phyloP scores from a whole-genome alignment of 1,139 yeast genomes.

The Saccharomyces hybrid region DNA sequence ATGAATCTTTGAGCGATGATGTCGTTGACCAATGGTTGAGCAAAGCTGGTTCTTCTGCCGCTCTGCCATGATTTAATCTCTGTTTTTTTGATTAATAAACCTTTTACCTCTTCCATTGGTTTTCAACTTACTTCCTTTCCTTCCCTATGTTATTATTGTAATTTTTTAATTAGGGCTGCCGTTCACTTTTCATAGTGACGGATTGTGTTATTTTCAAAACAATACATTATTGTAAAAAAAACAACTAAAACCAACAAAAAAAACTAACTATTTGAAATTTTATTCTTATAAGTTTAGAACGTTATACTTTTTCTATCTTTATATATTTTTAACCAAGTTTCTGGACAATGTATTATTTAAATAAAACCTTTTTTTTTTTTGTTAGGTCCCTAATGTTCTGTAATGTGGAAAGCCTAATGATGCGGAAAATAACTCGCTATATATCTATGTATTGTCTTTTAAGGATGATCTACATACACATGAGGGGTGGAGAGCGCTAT shows the following conservation, averaged over 20 bases:
- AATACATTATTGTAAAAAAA: constrained; percentile 2
- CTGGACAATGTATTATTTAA: background rate
- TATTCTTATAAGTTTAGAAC: background rate
- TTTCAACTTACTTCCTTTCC: background rate
- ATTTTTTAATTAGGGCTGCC: background rate
- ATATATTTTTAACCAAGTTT: background rate
- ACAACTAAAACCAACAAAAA: background rate
- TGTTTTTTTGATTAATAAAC: background rate
- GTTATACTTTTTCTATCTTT: background rate
- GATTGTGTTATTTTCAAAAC: constrained; percentile 1
- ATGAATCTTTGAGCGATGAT: constrained; percentile 43
- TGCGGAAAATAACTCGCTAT: background rate
- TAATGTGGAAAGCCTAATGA: background rate
- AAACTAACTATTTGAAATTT: background rate
- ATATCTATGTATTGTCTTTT: background rate
- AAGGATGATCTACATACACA: background rate
- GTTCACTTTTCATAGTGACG: constrained; percentile 3
- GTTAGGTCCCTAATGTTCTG: background rate
- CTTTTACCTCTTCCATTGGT: background rate
- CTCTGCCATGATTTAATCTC: constrained; percentile 20
- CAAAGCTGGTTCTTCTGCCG: constrained; percentile 45
- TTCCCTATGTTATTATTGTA: background rate
- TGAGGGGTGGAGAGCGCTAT: background rate
- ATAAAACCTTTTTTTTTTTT: background rate
- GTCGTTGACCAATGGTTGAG: constrained; percentile 52